These are phyloP conservation scores for Termitomyces sp. DNA, from an alignment of 768 basidiomycete species.

Conservation along the genomic window DNA sequence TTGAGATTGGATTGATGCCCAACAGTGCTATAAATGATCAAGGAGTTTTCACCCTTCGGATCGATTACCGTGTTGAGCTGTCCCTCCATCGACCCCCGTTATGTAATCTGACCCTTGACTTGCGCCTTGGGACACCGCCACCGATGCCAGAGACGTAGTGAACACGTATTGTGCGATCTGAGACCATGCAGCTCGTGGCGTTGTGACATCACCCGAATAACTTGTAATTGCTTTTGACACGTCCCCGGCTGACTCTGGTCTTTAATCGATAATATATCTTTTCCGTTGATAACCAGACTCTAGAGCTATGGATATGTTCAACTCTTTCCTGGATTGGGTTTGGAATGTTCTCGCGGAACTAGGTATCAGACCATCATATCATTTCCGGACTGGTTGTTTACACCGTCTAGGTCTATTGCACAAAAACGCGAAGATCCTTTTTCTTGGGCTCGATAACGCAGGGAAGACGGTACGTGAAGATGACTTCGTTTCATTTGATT, in stretches of 20 bases:
- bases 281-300: not conserved
- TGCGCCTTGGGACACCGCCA: not conserved
- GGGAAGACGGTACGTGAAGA: conserved; percentile 83
- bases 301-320: conserved; percentile 23
- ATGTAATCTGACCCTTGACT: not conserved
- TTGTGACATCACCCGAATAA: not conserved
- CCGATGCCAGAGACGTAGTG: not conserved
- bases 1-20: not conserved
- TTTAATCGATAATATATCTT: not conserved
- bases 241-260: not conserved
- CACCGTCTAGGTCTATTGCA: conserved; percentile 67
- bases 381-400: not conserved
- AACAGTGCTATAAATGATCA: not conserved
- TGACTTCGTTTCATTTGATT: not conserved
- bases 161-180: not conserved
- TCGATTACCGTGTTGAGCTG: not conserved
- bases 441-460: conserved; percentile 97
- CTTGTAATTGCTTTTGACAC: not conserved
- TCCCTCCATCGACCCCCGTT: not conserved
- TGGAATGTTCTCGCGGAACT: conserved; percentile 93
- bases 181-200: not conserved
- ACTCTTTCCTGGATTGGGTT: conserved; percentile 92
- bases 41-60: not conserved
- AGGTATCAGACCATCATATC: conserved; percentile 38
- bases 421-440: conserved; percentile 99